These are phyloP conservation scores for Boletus pseudopeckii DNA, from an alignment of 768 basidiomycete species.

Conservation along the genomic window DNA sequence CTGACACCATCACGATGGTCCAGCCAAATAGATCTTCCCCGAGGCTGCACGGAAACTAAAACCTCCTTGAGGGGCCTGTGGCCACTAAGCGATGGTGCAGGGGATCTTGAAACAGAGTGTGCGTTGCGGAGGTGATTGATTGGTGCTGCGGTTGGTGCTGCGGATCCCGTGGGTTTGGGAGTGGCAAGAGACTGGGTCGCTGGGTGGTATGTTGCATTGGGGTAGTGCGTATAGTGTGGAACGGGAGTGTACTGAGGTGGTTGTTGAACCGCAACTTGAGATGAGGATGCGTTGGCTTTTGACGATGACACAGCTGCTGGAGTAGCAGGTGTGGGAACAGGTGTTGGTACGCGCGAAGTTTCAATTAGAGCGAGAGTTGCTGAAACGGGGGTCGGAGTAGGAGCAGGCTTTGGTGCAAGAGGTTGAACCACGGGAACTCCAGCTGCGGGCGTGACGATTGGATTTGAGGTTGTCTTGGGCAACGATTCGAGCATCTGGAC, in stretches of 20 bases:
- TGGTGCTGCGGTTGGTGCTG: conserved; percentile 4
- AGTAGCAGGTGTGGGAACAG: conserved; percentile 15
- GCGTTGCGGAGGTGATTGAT: conserved; percentile 18
- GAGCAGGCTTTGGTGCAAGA: conserved; percentile 27
- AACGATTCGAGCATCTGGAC: conserved; percentile 18
- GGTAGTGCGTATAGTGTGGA: conserved; percentile 47
- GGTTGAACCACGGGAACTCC: conserved; percentile 14
- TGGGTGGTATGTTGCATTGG: conserved; percentile 49
- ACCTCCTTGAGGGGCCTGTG: conserved; percentile 51
- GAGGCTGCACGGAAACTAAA: conserved; percentile 54
- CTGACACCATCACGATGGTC: conserved; percentile 70
- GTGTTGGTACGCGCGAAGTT: conserved; percentile 20
- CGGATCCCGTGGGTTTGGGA: conserved; percentile 17
- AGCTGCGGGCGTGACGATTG: conserved; percentile 11
- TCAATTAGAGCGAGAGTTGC: conserved; percentile 22
- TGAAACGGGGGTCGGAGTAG: conserved; percentile 15
- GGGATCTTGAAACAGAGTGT: conserved; percentile 33
- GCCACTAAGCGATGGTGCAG: conserved; percentile 30
- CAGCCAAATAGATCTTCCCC: conserved; percentile 53
- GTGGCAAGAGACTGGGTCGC: conserved; percentile 23
- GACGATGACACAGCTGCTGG: conserved; percentile 9
- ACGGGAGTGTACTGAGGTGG: conserved; percentile 34
- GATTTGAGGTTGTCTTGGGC: conserved; percentile 17
- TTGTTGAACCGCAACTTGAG: conserved; percentile 34
- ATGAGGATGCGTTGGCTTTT: conserved; percentile 24